Conservation (phyloP, 495 filamentous ascomycete species). For the Podospora bellae-mahoneyi region DNA sequence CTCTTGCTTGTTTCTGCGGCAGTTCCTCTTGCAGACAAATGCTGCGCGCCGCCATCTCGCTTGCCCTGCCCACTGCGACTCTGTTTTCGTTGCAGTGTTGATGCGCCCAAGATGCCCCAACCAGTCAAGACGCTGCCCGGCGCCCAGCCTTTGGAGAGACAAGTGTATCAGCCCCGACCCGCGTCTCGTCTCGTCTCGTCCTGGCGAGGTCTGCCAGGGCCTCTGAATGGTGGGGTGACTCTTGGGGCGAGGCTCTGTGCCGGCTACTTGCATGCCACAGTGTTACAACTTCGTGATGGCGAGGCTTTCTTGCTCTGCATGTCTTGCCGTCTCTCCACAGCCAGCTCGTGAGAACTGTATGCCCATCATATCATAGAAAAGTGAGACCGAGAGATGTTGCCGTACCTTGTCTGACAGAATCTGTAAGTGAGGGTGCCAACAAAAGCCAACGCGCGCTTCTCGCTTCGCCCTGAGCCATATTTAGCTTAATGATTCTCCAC, state of each 20-base stretch:
- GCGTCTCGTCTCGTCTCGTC: constrained; percentile 7
- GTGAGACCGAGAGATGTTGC: background rate
- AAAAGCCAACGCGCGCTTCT: background rate
- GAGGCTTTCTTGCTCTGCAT: constrained; percentile 1
- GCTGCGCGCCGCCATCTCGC: constrained; percentile 7
- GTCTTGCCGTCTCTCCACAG: background rate
- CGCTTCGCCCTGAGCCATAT: constrained; percentile 2
- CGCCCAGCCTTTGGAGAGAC: background rate
- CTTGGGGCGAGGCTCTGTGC: background rate
- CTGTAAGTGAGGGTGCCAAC: background rate
- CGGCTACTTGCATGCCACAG: background rate
- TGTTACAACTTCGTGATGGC: constrained; percentile 1
- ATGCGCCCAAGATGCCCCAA: background rate
- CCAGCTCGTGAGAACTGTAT: background rate
- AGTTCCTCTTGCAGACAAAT: background rate
- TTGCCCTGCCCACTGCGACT: background rate
- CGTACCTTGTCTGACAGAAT: background rate
- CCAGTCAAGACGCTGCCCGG: background rate
- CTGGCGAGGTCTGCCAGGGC: background rate
- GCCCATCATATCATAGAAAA: background rate
- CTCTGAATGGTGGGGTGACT: no score
- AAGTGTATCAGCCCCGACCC: constrained; percentile 9
- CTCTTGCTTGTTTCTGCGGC: background rate
- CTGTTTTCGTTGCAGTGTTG: background rate
- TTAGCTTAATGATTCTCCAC: constrained; percentile 4